phyloP scores from a whole-genome alignment of 2,329 filamentous ascomycete genomes.

The Aspergillus carbonarius region DNA sequence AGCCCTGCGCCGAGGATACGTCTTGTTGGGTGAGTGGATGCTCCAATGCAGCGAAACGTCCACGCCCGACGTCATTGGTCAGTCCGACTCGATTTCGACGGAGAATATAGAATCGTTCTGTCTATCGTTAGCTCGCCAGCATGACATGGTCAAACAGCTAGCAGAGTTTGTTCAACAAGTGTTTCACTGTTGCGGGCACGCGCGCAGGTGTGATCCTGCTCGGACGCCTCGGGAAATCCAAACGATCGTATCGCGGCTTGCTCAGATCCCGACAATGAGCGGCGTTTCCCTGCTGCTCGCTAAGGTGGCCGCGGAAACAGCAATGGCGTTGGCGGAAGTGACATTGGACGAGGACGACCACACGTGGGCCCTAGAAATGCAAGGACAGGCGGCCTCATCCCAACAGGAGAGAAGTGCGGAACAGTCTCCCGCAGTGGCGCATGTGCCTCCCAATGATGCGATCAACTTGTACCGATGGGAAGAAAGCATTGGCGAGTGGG shows the following conservation, averaged over 20 bases:
- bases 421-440: slow-evolving; percentile 14
- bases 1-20: slow-evolving; percentile 33
- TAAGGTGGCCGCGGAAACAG: slow-evolving; percentile 39
- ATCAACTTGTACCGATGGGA: slow-evolving; percentile 51
- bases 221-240: slow-evolving; percentile 28
- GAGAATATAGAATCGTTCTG: slow-evolving; percentile 32
- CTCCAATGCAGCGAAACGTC: slow-evolving; percentile 27
- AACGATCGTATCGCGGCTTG: slow-evolving; percentile 26
- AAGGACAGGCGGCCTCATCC: slow-evolving; percentile 30
- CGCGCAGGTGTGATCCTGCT: slow-evolving; percentile 21
- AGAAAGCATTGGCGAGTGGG: slow-evolving; percentile 59
- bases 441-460: slow-evolving; percentile 16
- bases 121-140: slow-evolving; percentile 26
- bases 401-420: slow-evolving; percentile 15
- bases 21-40: slow-evolving; percentile 32
- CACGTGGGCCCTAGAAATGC: slow-evolving; percentile 40
- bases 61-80: slow-evolving; percentile 8
- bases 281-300: slow-evolving; percentile 32
- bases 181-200: slow-evolving; percentile 33
- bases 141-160: slow-evolving; percentile 35
- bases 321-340: slow-evolving; percentile 42
- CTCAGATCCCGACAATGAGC: slow-evolving; percentile 18
- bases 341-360: slow-evolving; percentile 40
- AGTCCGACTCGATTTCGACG: slow-evolving; percentile 16
- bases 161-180: slow-evolving; percentile 36